These are phyloP conservation scores for Dendrobium nobile DNA, from an alignment of 106 monocot genomes.

Conservation along the genomic window DNA sequence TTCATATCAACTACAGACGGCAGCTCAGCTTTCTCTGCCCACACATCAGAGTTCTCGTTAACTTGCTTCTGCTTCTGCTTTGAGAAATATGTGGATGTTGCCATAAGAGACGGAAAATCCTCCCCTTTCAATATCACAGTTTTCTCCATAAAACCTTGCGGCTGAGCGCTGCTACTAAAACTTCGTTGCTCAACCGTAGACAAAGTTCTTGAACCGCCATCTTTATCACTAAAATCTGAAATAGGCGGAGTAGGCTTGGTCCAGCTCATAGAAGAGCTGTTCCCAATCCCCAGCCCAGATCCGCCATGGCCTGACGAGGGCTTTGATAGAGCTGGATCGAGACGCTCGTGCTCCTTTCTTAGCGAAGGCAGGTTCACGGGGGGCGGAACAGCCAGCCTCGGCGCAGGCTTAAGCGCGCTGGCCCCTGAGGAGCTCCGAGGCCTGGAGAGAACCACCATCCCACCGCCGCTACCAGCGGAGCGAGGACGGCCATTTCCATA, in stretches of 20 bases:
- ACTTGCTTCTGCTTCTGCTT: conserved; percentile 27
- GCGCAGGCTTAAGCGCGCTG: conserved; percentile 22
- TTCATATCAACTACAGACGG: conserved; percentile 36
- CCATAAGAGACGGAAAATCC: conserved; percentile 45
- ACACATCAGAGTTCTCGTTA: conserved; percentile 17
- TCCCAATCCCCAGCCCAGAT: conserved; percentile 41
- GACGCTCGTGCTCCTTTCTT: conserved; percentile 80
- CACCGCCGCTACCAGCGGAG: conserved; percentile 24
- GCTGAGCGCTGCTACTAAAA: not conserved
- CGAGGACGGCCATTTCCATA: conserved; percentile 10
- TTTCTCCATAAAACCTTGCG: conserved; percentile 18
- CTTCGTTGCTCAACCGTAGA: not conserved
- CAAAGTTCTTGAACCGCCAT: conserved; percentile 22
- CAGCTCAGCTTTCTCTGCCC: conserved; percentile 11
- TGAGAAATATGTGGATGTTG: conserved; percentile 13
- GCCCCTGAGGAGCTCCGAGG: conserved; percentile 36
- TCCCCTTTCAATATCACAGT: conserved; percentile 59
- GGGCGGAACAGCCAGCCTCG: conserved; percentile 70
- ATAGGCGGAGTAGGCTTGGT: conserved; percentile 39
- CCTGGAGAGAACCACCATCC: conserved; percentile 79
- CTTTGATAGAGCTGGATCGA: conserved; percentile 34
- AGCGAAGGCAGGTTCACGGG: conserved; percentile 90
- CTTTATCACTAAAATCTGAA: not conserved
- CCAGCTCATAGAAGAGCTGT: conserved; percentile 61
- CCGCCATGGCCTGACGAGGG: conserved; percentile 27